Base-by-base conservation (phyloP, 2,329 filamentous ascomycete species). In the Ceratocystis destructans region DNA sequence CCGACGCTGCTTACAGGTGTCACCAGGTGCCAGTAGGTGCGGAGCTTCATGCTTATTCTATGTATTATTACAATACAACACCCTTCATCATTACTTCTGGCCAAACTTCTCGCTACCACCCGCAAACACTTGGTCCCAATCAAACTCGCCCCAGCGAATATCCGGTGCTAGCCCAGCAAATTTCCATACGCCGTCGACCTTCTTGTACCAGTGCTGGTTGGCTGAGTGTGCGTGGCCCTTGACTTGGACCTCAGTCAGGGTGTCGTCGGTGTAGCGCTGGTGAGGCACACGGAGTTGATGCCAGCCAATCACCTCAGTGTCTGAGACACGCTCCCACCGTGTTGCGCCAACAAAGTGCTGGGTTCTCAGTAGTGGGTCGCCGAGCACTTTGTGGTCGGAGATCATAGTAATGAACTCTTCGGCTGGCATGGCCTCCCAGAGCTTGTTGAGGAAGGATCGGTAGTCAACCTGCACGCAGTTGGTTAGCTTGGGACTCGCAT, bases 301-400 rank as follows among this genome's bases (percentile, higher is more conserved):
- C 71, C 81, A 78, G n/a, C 83, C 83, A 67, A 83, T 75, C 62
- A 84, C 79, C 72, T 83, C 79, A n/a, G 77, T 81, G 67, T 83
- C 82, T 1, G 79, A 82, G 48, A 84, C 73, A 70, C 78, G 79
- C 72, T 83, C 78, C 80, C 80, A 86, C 73, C 80, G 80, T 20
- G 80, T 79, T 44, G 77, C 80, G 64, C 83, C 83, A 70, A 87
- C 80, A 71, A 87, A 81, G 75, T 87, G 85, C 73, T 87, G 85
- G 5, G 84, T 87, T 74, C 81, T 82, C 67, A 87, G 77, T 22
- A 82, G 78, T 44, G 79, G 79, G 75, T 86, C 82, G 68, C 85
- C 84, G 31, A 87, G 77, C 68, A 87, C 83, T 1, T 77, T 74
- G 22, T 76, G 74, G 71, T 79, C 77, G 31, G 82, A 82, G 70